Base-by-base conservation (phyloP, 257 asterid species). In the Asclepias syriaca region DNA sequence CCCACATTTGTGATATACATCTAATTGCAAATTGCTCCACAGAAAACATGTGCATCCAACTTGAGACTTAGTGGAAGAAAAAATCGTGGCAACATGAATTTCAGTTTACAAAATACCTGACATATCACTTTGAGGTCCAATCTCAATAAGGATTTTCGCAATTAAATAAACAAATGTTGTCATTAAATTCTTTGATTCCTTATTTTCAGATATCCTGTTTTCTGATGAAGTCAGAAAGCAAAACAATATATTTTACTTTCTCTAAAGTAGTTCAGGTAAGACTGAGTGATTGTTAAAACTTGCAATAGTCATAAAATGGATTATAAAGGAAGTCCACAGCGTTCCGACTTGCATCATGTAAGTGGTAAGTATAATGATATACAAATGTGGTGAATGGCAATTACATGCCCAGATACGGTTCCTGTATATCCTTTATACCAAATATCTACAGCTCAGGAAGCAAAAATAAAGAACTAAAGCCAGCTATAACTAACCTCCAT, bases 401-500 rank as follows among this genome's bases (percentile, higher is more conserved):
- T 61, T 29, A 61, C 27, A 61, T 29, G 66, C 48, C 48, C 13
- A 16, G 3, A 61, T 15, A 34, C 4, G 46, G 9, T 15, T 61
- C 13, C 8, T 1, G 48, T 14, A 14, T 6, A 10, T 40, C 46
- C 46, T 5, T 40, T 8, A 4, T 6, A 0, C 46, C 46, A 63
- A 63, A 63, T 37, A 63, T 34, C 46, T 63, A 16, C 49, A 18
- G 49, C n/a, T 63, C 8, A 2, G 27, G 19, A 16, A 18, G 50
- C 55, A 10, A 50, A 66, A 60, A 12, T 4, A n/a, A 45, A 13
- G 43, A 57, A 48, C 29, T 57, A 39, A 68, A 66, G 16, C 71
- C 61, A 71, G 77, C 27, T 67, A 34, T 34, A 46, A 72, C 95
- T 32, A 14, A 95, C 99, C 99, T 95, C 99, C 84, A 92, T 29